phyloP scores from a whole-genome alignment of 164 flowering plant species.

The Vitis labrusca region DNA sequence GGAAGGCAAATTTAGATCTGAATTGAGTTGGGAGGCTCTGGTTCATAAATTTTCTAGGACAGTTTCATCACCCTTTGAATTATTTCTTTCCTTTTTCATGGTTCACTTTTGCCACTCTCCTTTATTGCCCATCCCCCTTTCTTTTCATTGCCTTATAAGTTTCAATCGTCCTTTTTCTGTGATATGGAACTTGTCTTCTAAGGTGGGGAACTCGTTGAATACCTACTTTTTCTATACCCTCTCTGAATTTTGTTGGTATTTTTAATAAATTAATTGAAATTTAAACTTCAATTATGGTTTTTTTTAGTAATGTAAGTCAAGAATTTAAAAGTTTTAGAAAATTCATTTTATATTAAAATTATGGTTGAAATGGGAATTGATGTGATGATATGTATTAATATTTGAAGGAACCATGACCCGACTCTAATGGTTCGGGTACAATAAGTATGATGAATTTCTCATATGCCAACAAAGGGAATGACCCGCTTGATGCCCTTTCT shows the following conservation, averaged over 20 bases:
- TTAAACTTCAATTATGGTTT: background rate
- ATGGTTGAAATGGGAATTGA: too few species aligned
- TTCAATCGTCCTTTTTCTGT: constrained; percentile 2
- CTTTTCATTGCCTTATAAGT: background rate
- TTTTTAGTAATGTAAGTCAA: background rate
- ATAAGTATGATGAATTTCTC: too few species aligned
- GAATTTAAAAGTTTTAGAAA: too few species aligned
- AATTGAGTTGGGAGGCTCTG: too few species aligned
- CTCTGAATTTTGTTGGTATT: background rate
- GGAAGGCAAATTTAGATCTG: too few species aligned
- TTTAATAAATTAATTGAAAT: background rate
- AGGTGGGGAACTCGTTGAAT: background rate
- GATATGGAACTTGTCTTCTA: constrained; percentile 5
- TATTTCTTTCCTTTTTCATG: background rate
- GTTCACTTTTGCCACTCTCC: background rate
- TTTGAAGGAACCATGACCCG: too few species aligned
- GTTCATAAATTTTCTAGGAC: background rate
- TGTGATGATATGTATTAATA: too few species aligned
- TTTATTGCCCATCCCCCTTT: background rate
- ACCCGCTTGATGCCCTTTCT: too few species aligned
- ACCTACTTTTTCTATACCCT: background rate
- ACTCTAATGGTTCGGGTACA: too few species aligned
- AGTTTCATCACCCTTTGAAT: background rate
- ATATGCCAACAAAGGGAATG: too few species aligned
- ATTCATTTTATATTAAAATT: too few species aligned